Evolutionary conservation across 805 yeast genomes (phyloP).

Genomic region (Starmerella bombi): DNA sequence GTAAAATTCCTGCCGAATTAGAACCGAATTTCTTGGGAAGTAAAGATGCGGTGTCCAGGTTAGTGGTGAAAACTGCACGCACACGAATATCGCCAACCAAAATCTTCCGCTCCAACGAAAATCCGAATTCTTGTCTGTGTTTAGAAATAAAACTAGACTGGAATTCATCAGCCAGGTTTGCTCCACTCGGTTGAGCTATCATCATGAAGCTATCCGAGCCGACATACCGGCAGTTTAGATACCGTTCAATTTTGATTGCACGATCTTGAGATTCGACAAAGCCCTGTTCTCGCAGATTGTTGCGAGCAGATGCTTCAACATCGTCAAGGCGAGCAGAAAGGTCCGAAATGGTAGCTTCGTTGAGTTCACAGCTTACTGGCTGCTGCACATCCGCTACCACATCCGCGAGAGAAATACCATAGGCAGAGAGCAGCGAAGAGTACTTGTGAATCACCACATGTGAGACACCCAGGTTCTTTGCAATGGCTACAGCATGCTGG

Average conservation of each 20-base stretch:
- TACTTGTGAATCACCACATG: conserved; percentile 64
- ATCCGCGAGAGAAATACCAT: conserved; percentile 79
- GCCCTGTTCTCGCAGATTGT: conserved; percentile 40
- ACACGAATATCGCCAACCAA: conserved; percentile 62
- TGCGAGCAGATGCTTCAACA: conserved; percentile 34
- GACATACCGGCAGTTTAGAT: conserved; percentile 62
- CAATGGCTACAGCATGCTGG: conserved; percentile 72
- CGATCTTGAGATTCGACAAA: conserved; percentile 29
- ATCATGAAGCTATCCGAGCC: conserved; percentile 85
- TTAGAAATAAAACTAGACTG: conserved; percentile 36
- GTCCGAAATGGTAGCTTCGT: conserved; percentile 22
- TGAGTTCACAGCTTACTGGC: conserved; percentile 44
- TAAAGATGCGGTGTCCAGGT: conserved; percentile 1
- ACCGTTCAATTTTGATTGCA: conserved; percentile 44
- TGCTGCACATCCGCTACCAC: conserved; percentile 69
- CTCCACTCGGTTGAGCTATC: conserved; percentile 29
- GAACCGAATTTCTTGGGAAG: conserved; percentile 1
- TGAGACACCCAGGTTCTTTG: conserved; percentile 52
- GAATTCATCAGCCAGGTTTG: conserved; percentile 2
- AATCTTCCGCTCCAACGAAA: conserved; percentile 44
- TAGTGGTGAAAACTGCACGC: conserved; percentile 34
- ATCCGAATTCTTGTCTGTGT: conserved; percentile 65
- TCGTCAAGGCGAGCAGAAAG: conserved; percentile 36
- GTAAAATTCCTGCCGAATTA: background rate
- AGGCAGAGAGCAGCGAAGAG: conserved; percentile 75